phyloP scores from a whole-genome alignment of 2,329 filamentous ascomycete species.

The Diplocarpon rosae region DNA sequence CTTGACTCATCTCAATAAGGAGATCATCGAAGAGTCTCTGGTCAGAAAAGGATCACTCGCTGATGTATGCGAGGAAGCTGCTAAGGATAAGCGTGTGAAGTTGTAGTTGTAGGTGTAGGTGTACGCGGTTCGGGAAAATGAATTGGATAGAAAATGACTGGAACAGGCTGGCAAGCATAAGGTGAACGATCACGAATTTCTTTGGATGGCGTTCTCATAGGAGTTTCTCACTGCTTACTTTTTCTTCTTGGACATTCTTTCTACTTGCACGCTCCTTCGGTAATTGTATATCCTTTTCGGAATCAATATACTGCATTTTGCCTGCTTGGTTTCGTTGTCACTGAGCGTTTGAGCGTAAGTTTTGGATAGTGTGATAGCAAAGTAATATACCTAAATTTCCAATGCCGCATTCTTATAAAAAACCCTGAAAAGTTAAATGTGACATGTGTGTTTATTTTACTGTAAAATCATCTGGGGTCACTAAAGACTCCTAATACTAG shows the following conservation, averaged over 20 bases:
- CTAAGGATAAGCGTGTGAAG: slow-evolving; percentile 13
- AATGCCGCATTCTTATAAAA: background rate
- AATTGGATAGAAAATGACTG: background rate
- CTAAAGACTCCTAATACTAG: no score
- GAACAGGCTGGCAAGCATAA: background rate
- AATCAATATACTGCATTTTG: background rate
- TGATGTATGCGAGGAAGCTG: slow-evolving; percentile 21
- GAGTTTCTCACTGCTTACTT: background rate
- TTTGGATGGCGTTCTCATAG: background rate
- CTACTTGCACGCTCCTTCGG: background rate
- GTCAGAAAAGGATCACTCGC: slow-evolving; percentile 22
- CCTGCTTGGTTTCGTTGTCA: background rate
- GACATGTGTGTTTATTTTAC: no score
- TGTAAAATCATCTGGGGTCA: no score
- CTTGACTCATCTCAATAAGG: slow-evolving; percentile 23
- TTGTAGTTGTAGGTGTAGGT: background rate
- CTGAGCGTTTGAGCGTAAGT: background rate
- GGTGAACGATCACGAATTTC: slow-evolving; percentile 5
- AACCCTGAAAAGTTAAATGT: no score
- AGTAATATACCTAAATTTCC: background rate
- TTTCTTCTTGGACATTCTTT: background rate
- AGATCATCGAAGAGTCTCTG: slow-evolving; percentile 27
- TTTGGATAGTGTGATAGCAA: background rate
- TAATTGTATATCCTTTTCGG: background rate
- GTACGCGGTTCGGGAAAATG: background rate